Evolutionary conservation across 768 basidiomycete species (phyloP), one percentile per base, ranked within the genome.

Genomic region (Russula emetica): DNA sequence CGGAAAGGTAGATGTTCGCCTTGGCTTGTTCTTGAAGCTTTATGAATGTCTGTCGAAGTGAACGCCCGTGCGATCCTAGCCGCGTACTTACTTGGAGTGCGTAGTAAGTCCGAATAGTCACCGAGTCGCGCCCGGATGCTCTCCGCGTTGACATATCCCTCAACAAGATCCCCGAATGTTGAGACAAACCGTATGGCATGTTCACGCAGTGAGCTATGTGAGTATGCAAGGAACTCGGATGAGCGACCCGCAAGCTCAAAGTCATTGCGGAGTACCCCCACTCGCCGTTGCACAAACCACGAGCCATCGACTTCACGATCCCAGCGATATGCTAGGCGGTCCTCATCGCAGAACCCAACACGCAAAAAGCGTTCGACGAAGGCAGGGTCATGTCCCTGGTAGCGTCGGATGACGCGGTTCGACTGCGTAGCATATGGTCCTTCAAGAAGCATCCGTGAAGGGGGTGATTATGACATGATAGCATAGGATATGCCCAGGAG

Each of bases 151-250:
- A 92, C 77, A 47, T 55, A 51, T 0, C 79, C 80, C 38, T 76
- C 76, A 8, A 72, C 71, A 5, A 75, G 72, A 64, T 83, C 77
- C 5, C 74, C 14, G 72, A 93, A 92, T 0, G 86, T 82, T 59
- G 76, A 78, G 71, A 92, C 76, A 70, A 89, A 92, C 90, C 91
- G 93, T 13, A 93, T 90, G 0, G 87, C 82, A 69, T 94, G 92
- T 66, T 88, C 84, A 36, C 86, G 83, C 26, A 94, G 75, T 3
- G 92, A 85, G 3, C 92, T 92, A 49, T 76, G 80, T 1, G 92
- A 94, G 70, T 94, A 94, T 0, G 87, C 92, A 38, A 94, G 77
- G 72, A 94, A 93, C 66, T 93, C 83, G 66, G 91, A 94, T 22
- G 73, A 69, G 56, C 86, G 82, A 14, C 3, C 88, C 87, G 18